A percentile compares a stretch with the other conserved stretches of the same genome.
Conservation (phyloP, 306 rosid genomes). For the Vachellia collinsii region DNA sequence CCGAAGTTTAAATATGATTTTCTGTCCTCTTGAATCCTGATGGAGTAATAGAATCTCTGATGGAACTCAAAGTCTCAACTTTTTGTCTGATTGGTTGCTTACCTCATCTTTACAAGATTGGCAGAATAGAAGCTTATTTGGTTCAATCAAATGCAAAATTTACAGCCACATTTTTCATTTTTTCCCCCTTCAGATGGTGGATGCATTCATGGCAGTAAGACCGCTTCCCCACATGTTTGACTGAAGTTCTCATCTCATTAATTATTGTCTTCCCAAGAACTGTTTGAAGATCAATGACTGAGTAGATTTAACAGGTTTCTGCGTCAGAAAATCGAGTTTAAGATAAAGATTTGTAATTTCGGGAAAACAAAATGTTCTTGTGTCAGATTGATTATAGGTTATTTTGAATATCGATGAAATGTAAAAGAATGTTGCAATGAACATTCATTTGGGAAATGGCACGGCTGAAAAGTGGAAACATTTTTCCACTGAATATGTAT, state of each 20-base stretch:
- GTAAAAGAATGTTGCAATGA: not conserved
- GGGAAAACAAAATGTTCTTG: not conserved
- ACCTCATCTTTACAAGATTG: not conserved
- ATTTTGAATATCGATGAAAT: not conserved
- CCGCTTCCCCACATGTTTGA: constrained; percentile 50
- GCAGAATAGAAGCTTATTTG: constrained; percentile 14
- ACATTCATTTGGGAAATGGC: not conserved
- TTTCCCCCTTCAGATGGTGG: constrained; percentile 69
- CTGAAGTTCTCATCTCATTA: constrained; percentile 27
- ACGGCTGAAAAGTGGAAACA: not conserved
- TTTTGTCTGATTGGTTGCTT: not conserved
- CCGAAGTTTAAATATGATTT: not conserved
- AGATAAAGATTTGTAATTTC: not conserved
- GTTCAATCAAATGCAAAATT: constrained; percentile 8
- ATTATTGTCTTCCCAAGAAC: not conserved
- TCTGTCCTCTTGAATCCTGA: not conserved
- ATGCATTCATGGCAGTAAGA: constrained; percentile 88
- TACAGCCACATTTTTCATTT: not conserved
- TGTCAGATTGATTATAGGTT: not conserved
- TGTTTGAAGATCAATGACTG: constrained; percentile 21
- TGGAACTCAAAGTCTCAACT: not conserved
- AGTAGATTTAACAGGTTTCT: not conserved
- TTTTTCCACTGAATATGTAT: not conserved
- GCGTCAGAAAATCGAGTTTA: constrained; percentile 8
- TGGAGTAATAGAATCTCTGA: not conserved